Base-by-base conservation (phyloP, 805 yeast species). In the Ogataea methanolica region DNA sequence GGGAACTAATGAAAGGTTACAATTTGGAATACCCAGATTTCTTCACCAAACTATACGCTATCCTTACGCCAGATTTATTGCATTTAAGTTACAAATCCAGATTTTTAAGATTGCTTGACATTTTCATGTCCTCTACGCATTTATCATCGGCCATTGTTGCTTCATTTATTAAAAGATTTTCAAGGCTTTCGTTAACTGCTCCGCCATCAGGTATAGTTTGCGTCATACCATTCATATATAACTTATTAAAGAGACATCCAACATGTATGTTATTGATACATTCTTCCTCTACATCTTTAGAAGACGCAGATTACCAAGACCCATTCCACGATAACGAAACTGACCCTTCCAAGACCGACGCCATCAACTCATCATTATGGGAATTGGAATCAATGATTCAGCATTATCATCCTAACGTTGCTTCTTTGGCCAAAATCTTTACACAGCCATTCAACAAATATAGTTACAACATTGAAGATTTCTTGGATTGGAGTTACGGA, bases 391-490 rank as follows among this genome's bases (percentile, higher is more conserved):
- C 96, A 0, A 80, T 83, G 71, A 54, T 57, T 44, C 67, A 79
- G 12, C 99, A 94, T 63, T 92, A 90, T 62, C 98, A 94, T 68
- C 97, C 98, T 15, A 94, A 94, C 59, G 89, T 94, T 12, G 92
- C 97, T 1, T 85, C 97, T 0, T 72, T 94, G 57, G 97, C 97
- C 16, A 84, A 82, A 62, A 87, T 94, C 31, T 86, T 88, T 61
- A 76, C 82, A 17, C 97, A 94, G 67, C 97, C 97, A 3, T 92
- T 90, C 70, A 79, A 83, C 61, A 94, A 94, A 64, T 82, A 85
- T 47, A 79, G 79, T 57, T 94, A 94, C 65, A 87, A 87, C 63
- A 73, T 94, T 74, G 99, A 94, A 63, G 98, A 94, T 63, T 94
- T 94, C 71, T 68, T 94, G 58, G 96, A 91, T 65, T 92, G 96